phyloP scores from a whole-genome alignment of 129 eudicot genomes.

The Kitagawia praeruptora region DNA sequence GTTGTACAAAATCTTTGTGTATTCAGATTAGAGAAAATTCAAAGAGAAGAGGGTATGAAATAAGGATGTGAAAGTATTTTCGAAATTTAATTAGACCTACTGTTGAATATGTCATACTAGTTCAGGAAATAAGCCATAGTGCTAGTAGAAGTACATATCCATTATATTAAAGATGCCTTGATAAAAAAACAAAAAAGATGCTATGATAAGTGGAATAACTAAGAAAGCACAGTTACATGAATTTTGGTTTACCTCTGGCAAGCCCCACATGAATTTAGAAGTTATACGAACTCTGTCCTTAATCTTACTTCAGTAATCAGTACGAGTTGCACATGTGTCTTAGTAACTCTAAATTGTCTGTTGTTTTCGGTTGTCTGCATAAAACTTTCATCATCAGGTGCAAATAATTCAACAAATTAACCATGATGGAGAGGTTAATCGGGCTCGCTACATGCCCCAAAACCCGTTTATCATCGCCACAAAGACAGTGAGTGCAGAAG shows the following conservation, averaged over 20 bases:
- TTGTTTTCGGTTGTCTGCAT: not conserved
- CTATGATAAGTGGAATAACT: not conserved
- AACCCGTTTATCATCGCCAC: slow-evolving; percentile 9
- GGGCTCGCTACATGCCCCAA: slow-evolving; percentile 14
- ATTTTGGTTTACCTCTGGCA: not conserved
- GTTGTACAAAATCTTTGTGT: not conserved
- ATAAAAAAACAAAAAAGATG: not conserved
- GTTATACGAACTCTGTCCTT: not conserved
- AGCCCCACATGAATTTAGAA: not conserved
- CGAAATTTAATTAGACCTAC: not conserved
- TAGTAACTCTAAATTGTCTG: not conserved
- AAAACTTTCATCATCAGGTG: not conserved
- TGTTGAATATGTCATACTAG: not conserved
- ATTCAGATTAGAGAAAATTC: not conserved
- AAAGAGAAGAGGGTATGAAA: not conserved
- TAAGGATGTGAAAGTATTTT: not conserved
- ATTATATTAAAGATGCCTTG: not conserved
- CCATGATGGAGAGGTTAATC: slow-evolving; percentile 13
- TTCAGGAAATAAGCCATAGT: not conserved
- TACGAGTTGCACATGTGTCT: not conserved
- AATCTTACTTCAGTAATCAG: not conserved
- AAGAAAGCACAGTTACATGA: not conserved
- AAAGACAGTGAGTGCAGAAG: slow-evolving; percentile 10
- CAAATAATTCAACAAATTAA: slow-evolving; percentile 12
- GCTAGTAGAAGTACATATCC: not conserved